Base-by-base conservation (phyloP, 2,329 filamentous ascomycete species). In the Rhinocladiella mackenziei region DNA sequence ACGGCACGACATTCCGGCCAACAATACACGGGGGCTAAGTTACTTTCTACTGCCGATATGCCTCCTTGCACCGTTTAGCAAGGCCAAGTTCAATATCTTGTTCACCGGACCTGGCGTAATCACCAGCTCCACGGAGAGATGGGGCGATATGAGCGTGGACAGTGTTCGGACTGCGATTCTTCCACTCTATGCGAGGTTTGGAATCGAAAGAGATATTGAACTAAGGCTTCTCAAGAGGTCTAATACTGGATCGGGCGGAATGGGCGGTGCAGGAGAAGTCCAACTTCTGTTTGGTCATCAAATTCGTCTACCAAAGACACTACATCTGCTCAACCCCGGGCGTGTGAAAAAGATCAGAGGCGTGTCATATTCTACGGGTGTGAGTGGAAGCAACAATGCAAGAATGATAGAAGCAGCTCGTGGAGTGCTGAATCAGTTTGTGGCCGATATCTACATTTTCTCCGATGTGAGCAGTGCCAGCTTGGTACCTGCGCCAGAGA, bases 211-310 rank as follows among this genome's bases (percentile, higher is more conserved):
- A 52, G 78, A 81, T 50, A 84, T 98, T 56, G 92, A 97, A 67
- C 69, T 98, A 33, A 74, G 89, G 22, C 83, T 97, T 4, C 69
- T 96, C 49, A 81, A 74, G 58, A 74, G 92, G 48, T 91, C 86
- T 10, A 92, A 89, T 62, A 77, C 84, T 0, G 86, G 86, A 0
- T 74, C 78, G 0, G 78, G 79, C 33, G 89, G 88, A 2, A 77
- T 77, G 48, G 87, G 88, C 19, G 92, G 91, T 28, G 89, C 87
- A 30, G 92, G 92, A 30, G 78, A 94, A 43, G 91, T 98, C n/a
- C 89, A 96, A 66, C 71, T 98, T 46, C 77, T 89, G 5, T 97
- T 97, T 62, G 89, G 86, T 14, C 89, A 91, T 64, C 92, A 98
- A 68, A 84, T 98, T 9, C 81, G 91, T 26, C 72, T 97, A 39